phyloP scores from a whole-genome alignment of 345 rosid species.

The Carallia brachiata region DNA sequence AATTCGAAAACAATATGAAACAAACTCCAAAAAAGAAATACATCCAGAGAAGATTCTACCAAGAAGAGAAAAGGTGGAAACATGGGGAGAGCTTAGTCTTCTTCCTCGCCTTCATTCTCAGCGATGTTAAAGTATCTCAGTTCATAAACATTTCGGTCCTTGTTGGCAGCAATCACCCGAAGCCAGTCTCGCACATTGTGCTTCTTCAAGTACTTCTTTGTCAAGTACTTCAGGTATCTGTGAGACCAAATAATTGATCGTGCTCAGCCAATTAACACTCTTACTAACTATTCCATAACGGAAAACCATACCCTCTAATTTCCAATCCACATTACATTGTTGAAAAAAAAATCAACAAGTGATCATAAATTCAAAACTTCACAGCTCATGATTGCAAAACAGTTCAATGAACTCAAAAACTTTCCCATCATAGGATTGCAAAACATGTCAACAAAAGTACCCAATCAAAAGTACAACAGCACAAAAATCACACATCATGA shows the following conservation, averaged over 20 bases:
- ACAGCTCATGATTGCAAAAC: too few species aligned
- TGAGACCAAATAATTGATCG: neutral
- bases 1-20: neutral
- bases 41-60: neutral
- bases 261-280: too few species aligned
- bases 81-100: slow-evolving; percentile 39
- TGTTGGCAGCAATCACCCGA: slow-evolving; percentile 80
- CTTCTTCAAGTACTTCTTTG: slow-evolving; percentile 88
- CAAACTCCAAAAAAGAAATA: neutral
- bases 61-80: neutral
- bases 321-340: too few species aligned
- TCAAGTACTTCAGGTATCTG: slow-evolving; percentile 86
- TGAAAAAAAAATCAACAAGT: too few species aligned
- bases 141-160: slow-evolving; percentile 80
- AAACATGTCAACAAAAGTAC: too few species aligned
- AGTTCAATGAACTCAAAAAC: too few species aligned
- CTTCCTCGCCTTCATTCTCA: slow-evolving; percentile 74
- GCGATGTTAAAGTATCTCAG: slow-evolving; percentile 95
- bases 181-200: slow-evolving; percentile 97
- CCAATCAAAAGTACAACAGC: too few species aligned
- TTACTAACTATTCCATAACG: too few species aligned
- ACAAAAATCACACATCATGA: too few species aligned
- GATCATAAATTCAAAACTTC: too few species aligned
- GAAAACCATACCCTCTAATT: too few species aligned
- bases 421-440: too few species aligned